A percentile compares a stretch with the other conserved stretches of the same genome.
These are phyloP conservation scores for Zizania latifolia DNA, from an alignment of 176 grass and related monocot genomes.

Conservation along the genomic window DNA sequence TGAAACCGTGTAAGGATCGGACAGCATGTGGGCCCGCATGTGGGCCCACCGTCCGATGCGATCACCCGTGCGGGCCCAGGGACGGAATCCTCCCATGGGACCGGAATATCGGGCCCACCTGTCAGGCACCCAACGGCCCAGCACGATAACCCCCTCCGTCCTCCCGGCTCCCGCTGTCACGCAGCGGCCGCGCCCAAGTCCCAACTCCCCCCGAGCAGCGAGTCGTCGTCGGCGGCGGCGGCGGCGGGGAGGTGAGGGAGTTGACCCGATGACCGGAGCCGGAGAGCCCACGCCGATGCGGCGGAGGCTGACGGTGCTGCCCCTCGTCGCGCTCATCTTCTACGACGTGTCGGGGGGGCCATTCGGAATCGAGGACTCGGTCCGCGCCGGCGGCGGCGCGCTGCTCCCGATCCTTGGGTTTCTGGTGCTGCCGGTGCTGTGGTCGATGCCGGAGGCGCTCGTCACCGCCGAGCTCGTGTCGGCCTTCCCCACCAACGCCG, in stretches of 20 bases:
- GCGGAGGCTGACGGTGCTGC: constrained; percentile 60
- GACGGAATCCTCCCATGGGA: neutral
- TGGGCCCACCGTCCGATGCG: neutral
- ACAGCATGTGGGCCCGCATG: neutral
- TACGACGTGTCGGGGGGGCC: constrained; percentile 93
- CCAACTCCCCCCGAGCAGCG: neutral
- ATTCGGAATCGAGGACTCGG: constrained; percentile 92
- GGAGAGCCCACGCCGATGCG: neutral
- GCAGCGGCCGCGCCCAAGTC: neutral
- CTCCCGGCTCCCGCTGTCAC: neutral
- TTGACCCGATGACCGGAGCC: constrained; percentile 25
- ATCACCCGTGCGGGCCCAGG: neutral
- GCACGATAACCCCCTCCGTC: too few relatives aligned
- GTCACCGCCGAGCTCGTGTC: constrained; percentile 84
- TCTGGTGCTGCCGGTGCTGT: constrained; percentile 54
- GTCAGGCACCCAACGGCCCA: neutral
- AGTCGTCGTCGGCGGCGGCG: neutral
- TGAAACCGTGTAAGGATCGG: neutral
- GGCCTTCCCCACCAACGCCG: constrained; percentile 72
- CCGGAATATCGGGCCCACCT: neutral
- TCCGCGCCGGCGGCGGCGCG: constrained; percentile 67
- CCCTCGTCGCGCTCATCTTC: constrained; percentile 90
- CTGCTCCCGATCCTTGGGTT: constrained; percentile 82
- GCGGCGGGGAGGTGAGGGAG: neutral
- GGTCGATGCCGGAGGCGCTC: constrained; percentile 84